phyloP scores from a whole-genome alignment of 768 basidiomycete genomes.

The Basidioascus undulatus region DNA sequence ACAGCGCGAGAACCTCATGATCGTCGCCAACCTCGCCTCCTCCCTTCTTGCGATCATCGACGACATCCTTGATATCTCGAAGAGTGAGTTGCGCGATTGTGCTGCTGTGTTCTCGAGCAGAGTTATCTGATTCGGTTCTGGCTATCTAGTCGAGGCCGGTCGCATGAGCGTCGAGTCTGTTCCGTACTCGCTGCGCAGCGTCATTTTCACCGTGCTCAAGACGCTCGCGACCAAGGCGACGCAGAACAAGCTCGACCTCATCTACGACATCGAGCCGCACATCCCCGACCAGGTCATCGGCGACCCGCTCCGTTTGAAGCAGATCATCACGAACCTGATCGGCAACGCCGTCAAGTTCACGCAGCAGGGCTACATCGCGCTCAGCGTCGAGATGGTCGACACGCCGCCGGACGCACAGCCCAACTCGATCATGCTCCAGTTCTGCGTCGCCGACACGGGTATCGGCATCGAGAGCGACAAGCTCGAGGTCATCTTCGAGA shows the following conservation, averaged over 20 bases:
- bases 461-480: constrained; percentile 98
- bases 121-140: neutral
- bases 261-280: constrained; percentile 82
- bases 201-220: constrained; percentile 91
- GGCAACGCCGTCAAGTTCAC: constrained; percentile 97
- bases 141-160: constrained; percentile 68
- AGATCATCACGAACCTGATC: constrained; percentile 71
- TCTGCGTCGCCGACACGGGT: constrained; percentile 92
- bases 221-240: constrained; percentile 92
- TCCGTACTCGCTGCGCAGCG: constrained; percentile 90
- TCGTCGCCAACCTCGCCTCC: constrained; percentile 83
- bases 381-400: constrained; percentile 23
- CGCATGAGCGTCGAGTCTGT: constrained; percentile 99
- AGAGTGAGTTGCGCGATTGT: constrained; percentile 38
- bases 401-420: constrained; percentile 35
- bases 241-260: constrained; percentile 85
- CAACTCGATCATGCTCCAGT: constrained; percentile 55
- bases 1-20: constrained; percentile 79
- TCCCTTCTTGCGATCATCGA: constrained; percentile 90
- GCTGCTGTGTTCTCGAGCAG: neutral
- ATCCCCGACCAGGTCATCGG: constrained; percentile 95
- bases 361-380: constrained; percentile 15
- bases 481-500: constrained; percentile 92
- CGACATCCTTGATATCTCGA: constrained; percentile 97
- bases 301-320: constrained; percentile 58